A percentile compares a stretch with the other conserved stretches of the same genome.
phyloP scores from a whole-genome alignment of 1,284 basidiomycete genomes.

The Cryptococcus jaspeensis region DNA sequence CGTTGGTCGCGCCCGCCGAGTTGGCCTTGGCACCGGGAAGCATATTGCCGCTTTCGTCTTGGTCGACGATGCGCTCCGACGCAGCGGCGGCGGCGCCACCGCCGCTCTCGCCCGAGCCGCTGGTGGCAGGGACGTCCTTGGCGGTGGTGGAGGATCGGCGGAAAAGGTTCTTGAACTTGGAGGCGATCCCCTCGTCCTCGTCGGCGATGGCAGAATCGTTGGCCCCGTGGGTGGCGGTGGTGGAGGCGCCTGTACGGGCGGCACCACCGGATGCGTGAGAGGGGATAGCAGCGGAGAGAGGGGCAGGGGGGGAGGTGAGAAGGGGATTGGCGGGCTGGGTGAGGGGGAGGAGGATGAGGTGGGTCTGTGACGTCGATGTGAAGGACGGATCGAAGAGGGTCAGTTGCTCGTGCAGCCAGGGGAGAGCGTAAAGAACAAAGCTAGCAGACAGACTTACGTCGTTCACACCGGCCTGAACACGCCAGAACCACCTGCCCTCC shows the following conservation, averaged over 20 bases:
- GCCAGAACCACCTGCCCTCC: conserved; percentile 46
- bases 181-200: conserved; percentile 20
- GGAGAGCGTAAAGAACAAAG: too few species aligned
- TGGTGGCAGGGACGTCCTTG: conserved; percentile 1
- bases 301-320: conserved; percentile 31
- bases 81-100: neutral
- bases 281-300: conserved; percentile 36
- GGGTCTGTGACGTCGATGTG: conserved; percentile 22
- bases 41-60: conserved; percentile 29
- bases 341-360: conserved; percentile 40
- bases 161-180: conserved; percentile 37
- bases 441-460: conserved; percentile 34
- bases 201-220: neutral
- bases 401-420: too few species aligned
- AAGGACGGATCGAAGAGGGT: neutral
- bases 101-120: neutral
- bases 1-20: conserved; percentile 26
- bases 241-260: conserved; percentile 5
- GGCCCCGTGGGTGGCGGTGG: neutral
- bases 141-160: conserved; percentile 18
- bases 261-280: conserved; percentile 14
- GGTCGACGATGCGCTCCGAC: conserved; percentile 28
- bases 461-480: conserved; percentile 39
- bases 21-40: conserved; percentile 21
- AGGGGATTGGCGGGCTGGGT: conserved; percentile 41